These are phyloP conservation scores for Mesembryanthemum crystallinum DNA, from an alignment of 148 eudicot genomes.

Conservation along the genomic window DNA sequence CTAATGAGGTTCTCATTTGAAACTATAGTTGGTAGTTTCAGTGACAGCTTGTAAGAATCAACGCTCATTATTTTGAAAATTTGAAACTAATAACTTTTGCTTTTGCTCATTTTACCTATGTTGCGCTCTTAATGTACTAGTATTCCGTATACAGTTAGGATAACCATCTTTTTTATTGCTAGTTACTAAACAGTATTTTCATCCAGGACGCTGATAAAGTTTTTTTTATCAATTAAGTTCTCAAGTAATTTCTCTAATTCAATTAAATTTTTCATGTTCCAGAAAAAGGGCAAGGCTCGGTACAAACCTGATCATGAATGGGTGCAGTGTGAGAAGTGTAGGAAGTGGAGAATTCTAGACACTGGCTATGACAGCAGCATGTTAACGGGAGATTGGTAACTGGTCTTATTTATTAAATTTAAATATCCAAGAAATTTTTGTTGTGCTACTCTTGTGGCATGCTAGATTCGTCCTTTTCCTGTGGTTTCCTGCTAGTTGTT, in stretches of 20 bases:
- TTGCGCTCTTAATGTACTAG: too few species aligned
- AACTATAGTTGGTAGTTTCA: too few species aligned
- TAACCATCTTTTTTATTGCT: neutral
- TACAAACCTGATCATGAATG: conserved; percentile 68
- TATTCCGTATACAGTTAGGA: too few species aligned
- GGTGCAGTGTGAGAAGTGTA: conserved; percentile 87
- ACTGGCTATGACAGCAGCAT: conserved; percentile 46
- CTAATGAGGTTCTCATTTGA: too few species aligned
- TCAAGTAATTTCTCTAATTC: neutral
- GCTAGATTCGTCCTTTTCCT: neutral
- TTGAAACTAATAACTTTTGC: too few species aligned
- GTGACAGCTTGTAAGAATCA: too few species aligned
- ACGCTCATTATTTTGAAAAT: too few species aligned
- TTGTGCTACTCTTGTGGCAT: neutral
- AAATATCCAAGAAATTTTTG: neutral
- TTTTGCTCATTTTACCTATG: too few species aligned
- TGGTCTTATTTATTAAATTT: neutral
- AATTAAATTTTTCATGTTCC: conserved; percentile 6
- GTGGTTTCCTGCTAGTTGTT: too few species aligned
- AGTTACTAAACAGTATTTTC: neutral
- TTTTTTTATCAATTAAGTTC: neutral
- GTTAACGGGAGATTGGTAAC: conserved; percentile 59
- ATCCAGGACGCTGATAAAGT: neutral
- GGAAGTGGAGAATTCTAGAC: conserved; percentile 66
- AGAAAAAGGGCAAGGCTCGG: conserved; percentile 43